Conservation (phyloP, 257 asterid species). For the Nicotiana tabacum region DNA sequence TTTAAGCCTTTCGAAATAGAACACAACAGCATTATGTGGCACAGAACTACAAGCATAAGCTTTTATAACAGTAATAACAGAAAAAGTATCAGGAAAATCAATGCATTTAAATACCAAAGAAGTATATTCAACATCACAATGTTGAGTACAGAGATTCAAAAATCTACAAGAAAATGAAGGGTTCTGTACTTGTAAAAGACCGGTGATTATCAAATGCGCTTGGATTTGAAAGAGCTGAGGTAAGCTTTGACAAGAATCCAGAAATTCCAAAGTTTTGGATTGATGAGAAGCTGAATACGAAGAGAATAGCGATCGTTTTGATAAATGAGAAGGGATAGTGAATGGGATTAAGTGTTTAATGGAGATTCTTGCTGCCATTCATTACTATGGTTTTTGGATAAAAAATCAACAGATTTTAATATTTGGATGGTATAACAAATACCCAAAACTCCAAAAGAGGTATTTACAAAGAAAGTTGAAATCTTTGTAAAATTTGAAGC, state of each 20-base stretch:
- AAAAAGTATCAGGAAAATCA: constrained; percentile 49
- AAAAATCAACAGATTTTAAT: background rate
- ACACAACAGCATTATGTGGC: constrained; percentile 35
- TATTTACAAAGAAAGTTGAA: background rate
- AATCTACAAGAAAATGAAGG: constrained; percentile 60
- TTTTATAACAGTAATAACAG: constrained; percentile 60
- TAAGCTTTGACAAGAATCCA: constrained; percentile 38
- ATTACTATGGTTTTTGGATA: background rate
- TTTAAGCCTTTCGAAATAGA: constrained; percentile 32
- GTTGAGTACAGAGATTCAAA: constrained; percentile 35
- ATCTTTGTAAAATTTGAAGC: background rate
- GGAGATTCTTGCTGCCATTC: constrained; percentile 7
- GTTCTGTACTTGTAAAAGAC: constrained; percentile 39
- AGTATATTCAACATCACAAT: constrained; percentile 34
- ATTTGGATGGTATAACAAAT: background rate
- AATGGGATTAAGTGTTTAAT: background rate
- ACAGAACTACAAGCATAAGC: constrained; percentile 36
- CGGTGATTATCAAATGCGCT: constrained; percentile 44
- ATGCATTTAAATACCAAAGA: constrained; percentile 41
- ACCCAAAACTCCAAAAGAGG: background rate
- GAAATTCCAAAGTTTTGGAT: constrained; percentile 34
- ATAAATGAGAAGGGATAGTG: background rate
- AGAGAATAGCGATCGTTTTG: background rate
- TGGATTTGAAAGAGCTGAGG: constrained; percentile 51
- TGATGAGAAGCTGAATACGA: background rate